phyloP scores from a whole-genome alignment of 805 yeast species.

The Maudiozyma pseudohumilis region DNA sequence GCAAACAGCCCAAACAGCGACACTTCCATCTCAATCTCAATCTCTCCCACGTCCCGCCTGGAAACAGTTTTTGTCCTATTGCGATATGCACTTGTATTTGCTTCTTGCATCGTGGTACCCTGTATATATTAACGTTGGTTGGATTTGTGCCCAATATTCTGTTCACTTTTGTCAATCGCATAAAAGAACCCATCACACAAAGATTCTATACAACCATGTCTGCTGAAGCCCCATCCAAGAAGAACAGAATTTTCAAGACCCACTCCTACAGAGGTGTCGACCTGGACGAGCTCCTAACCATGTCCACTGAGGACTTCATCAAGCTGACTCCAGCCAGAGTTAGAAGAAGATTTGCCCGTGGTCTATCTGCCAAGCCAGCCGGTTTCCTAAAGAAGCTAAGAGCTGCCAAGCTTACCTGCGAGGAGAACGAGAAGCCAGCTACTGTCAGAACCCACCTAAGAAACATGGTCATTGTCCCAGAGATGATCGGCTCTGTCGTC shows the following conservation, averaged over 20 bases:
- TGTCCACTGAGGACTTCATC: slow-evolving; percentile 94
- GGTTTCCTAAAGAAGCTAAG: slow-evolving; percentile 95
- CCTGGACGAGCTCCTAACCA: slow-evolving; percentile 83
- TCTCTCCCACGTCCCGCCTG: no score
- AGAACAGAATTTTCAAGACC: slow-evolving; percentile 90
- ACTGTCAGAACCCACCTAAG: slow-evolving; percentile 98
- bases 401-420: slow-evolving; percentile 88
- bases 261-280: slow-evolving; percentile 99
- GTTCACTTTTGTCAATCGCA: no score
- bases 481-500: slow-evolving; percentile 98
- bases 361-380: slow-evolving; percentile 90
- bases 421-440: slow-evolving; percentile 93
- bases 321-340: slow-evolving; percentile 97
- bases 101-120: no score
- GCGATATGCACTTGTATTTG: no score
- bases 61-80: no score
- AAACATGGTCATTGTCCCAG: slow-evolving; percentile 98
- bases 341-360: slow-evolving; percentile 99
- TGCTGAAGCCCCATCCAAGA: slow-evolving; percentile 34
- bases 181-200: no score
- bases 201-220: slow-evolving; percentile 11
- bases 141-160: no score
- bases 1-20: background rate
- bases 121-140: no score
- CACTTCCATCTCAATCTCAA: no score